These are phyloP conservation scores for Plenodomus lindquistii DNA, from an alignment of 2,329 filamentous ascomycete genomes.

Conservation along the genomic window DNA sequence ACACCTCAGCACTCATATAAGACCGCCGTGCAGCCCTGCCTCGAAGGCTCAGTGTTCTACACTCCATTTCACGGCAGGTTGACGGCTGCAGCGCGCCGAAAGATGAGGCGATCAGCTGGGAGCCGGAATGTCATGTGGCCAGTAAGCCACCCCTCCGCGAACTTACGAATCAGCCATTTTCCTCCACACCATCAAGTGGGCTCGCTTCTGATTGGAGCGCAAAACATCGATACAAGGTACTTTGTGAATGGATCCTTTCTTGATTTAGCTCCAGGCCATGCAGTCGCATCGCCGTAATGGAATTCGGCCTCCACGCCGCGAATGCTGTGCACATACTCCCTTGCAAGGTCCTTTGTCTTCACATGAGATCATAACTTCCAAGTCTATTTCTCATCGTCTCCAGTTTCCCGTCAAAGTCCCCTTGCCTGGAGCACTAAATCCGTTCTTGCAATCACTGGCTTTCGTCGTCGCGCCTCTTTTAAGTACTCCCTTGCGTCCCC, in stretches of 20 bases:
- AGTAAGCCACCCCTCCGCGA: constrained; percentile 42
- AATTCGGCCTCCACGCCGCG: constrained; percentile 33
- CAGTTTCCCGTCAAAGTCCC: constrained; percentile 17
- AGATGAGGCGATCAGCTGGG: constrained; percentile 44
- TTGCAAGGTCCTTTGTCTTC: constrained; percentile 30
- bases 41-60: constrained; percentile 16
- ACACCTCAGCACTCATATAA: constrained; percentile 28
- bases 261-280: constrained; percentile 44
- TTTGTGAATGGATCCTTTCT: constrained; percentile 37
- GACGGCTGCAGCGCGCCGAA: constrained; percentile 31
- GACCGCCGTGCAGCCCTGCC: constrained; percentile 17
- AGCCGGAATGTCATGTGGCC: constrained; percentile 40
- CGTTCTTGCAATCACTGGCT: constrained; percentile 26
- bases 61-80: constrained; percentile 21
- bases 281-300: constrained; percentile 39
- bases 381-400: constrained; percentile 22
- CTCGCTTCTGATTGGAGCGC: constrained; percentile 36
- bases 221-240: constrained; percentile 37
- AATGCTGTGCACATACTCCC: constrained; percentile 29
- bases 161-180: constrained; percentile 43
- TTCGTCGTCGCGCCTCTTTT: constrained; percentile 24
- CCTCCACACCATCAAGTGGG: constrained; percentile 41
- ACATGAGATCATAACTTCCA: constrained; percentile 38
- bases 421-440: constrained; percentile 31
- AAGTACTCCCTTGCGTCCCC: constrained; percentile 36